phyloP scores from a whole-genome alignment of 73 alveolate genomes.

The Tetrahymena elliotti region DNA sequence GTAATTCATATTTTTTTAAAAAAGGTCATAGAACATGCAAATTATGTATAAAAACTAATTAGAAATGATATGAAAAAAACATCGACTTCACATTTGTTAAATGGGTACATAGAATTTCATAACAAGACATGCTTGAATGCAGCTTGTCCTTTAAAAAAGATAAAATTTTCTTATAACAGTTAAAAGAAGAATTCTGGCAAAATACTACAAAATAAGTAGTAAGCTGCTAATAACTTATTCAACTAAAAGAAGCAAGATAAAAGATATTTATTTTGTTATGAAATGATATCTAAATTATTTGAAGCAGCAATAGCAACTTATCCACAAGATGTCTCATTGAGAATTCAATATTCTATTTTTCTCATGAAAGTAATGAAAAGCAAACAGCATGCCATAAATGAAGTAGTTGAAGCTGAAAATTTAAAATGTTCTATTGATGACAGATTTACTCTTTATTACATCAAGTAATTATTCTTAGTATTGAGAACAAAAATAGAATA shows the following conservation, averaged over 20 bases:
- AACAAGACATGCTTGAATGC: constrained; percentile 37
- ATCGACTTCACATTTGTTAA: constrained; percentile 21
- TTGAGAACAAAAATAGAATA: constrained; percentile 1
- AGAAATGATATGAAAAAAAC: constrained; percentile 28
- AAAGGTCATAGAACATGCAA: constrained; percentile 28
- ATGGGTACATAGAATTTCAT: constrained; percentile 39
- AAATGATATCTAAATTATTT: constrained; percentile 10
- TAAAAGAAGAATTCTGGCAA: neutral
- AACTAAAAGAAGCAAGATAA: constrained; percentile 23
- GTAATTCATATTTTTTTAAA: neutral
- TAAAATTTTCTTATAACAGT: neutral
- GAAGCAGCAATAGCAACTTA: constrained; percentile 23
- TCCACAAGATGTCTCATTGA: constrained; percentile 24
- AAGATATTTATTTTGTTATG: constrained; percentile 22
- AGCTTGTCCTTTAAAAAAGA: constrained; percentile 26
- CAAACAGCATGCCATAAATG: constrained; percentile 32
- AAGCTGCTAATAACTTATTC: constrained; percentile 23
- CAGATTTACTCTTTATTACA: constrained; percentile 11
- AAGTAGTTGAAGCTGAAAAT: constrained; percentile 14
- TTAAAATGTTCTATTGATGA: constrained; percentile 11
- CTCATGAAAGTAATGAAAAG: constrained; percentile 19
- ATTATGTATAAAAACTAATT: constrained; percentile 14
- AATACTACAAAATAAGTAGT: neutral
- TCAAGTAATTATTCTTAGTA: neutral
- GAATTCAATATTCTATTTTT: constrained; percentile 28